Conservation (phyloP, 2,329 filamentous ascomycete genomes). For the Stemphylium beticola region DNA sequence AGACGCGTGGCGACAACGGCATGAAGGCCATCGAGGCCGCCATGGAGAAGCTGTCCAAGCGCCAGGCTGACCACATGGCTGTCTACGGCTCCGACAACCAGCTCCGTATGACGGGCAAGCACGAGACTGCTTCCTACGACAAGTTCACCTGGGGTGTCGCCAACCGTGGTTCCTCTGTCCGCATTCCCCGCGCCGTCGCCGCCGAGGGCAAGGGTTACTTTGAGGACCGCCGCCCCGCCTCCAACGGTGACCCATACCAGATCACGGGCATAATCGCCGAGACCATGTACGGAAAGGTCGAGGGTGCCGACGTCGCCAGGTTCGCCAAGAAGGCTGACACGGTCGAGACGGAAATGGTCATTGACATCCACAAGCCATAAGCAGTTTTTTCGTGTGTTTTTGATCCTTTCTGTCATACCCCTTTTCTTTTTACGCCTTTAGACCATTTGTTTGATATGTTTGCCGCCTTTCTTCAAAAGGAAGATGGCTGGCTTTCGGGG, state of each 20-base stretch:
- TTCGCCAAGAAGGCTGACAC: slow-evolving; percentile 45
- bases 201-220: slow-evolving; percentile 95
- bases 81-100: slow-evolving; percentile 98
- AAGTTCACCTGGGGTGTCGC: slow-evolving; percentile 93
- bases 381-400: not conserved
- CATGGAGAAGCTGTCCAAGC: slow-evolving; percentile 63
- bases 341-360: slow-evolving; percentile 45
- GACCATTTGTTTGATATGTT: not conserved
- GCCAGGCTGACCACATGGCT: slow-evolving; percentile 69
- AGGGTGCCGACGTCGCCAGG: slow-evolving; percentile 55
- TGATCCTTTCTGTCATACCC: slow-evolving; percentile 18
- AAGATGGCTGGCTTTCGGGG: not conserved
- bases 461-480: not conserved
- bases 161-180: slow-evolving; percentile 92
- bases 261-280: slow-evolving; percentile 82
- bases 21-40: slow-evolving; percentile 91
- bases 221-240: slow-evolving; percentile 71
- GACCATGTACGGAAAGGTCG: slow-evolving; percentile 62
- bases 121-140: slow-evolving; percentile 95
- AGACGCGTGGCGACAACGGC: slow-evolving; percentile 88
- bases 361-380: slow-evolving; percentile 38
- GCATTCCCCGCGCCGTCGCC: slow-evolving; percentile 84
- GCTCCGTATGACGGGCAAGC: slow-evolving; percentile 85
- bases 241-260: slow-evolving; percentile 87
- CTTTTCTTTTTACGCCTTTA: slow-evolving; percentile 7